Base-by-base conservation (phyloP, 2,329 filamentous ascomycete species). In the Cercospora citrullina region DNA sequence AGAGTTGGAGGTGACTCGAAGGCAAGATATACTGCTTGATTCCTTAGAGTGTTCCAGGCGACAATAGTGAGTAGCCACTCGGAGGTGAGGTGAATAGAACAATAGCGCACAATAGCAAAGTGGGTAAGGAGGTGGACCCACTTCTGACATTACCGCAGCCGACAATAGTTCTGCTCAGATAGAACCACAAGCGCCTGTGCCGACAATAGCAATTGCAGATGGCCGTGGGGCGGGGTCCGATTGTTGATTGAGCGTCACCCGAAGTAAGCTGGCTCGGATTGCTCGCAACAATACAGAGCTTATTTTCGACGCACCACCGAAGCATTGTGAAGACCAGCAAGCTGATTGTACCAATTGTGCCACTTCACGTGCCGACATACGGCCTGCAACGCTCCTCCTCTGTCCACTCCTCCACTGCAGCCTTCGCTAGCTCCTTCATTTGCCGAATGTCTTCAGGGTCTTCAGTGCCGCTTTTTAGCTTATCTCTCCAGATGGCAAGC, bases 401-500 rank as follows among this genome's bases (percentile, higher is more conserved):
- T 48, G 39, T 45, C 68, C 68, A 72, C 31, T 68, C 69, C 30
- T 71, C 68, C 7, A 76, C 67, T n/a, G 71, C 72, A 8, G 67
- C 36, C 57, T 39, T 66, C 5, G 74, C 77, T 42, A 76, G 59
- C 12, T 73, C 69, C 60, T 69, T 73, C 73, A 78, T 76, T 48
- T 73, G 72, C 23, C 69, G 66, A 48, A 75, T 63, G 55, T 75
- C 73, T 21, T 69, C 71, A 5, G 68, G 68, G 39, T 70, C 72
- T 12, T 75, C 72, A 18, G 70, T 62, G 1, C 75, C 76, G 33
- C 69, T 61, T 60, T 78, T 78, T 23, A 79, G 63, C 62, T 71
- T 69, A 53, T 75, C 74, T 58, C 74, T 75, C 72, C 75, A 77
- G 10, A 62, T 60, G 12, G 73, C 72, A 55, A 79, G 61, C 64